Evolutionary conservation across 768 basidiomycete genomes (phyloP), one percentile per base, ranked within the genome.

Genomic region (Boletus insuetus): DNA sequence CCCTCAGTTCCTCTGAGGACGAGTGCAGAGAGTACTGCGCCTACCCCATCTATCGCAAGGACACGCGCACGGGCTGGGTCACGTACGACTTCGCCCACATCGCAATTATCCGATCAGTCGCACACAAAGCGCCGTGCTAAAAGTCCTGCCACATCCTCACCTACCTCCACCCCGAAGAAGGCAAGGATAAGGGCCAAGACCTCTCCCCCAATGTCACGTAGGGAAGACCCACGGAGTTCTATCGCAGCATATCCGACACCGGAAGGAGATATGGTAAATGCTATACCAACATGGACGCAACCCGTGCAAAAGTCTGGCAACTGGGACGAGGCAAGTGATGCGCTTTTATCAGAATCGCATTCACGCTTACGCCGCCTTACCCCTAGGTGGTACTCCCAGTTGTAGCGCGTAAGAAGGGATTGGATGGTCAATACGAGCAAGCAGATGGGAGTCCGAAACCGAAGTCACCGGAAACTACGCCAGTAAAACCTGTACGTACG

Each of bases 251-350:
- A 91, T 71, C 88, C 89, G 8, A 75, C 78, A 1, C 81, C 84
- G 0, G 79, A 72, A 46, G 78, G 75, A n/a, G 77, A 77, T 55
- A 76, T 81, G 46, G 79, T 80, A 48, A 77, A 92, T 68, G 91
- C 91, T 22, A 91, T 93, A 66, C 91, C 91, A 7, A 79, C 81
- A 4, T 90, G 88, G 90, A 90, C 87, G 17, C 85, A 91, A 64
- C 88, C 89, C 24, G 75, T 85, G 26, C 80, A 78, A 24, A 74
- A 73, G 54, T 75, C 80, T 22, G 87, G 88, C 1, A 91, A 89
- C 63, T 94, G 91, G 91, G 91, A 94, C 64, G 91, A 94, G 66
- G 89, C 83, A 63, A 65, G 80, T 75, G 29, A 40, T 47, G 7
- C 34, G 4, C 13, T 12, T 59, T 35, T 46, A 14, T 39, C 39